Base-by-base conservation (phyloP, 169 alveolate species). In the Pseudocohnilembus persalinus region DNA sequence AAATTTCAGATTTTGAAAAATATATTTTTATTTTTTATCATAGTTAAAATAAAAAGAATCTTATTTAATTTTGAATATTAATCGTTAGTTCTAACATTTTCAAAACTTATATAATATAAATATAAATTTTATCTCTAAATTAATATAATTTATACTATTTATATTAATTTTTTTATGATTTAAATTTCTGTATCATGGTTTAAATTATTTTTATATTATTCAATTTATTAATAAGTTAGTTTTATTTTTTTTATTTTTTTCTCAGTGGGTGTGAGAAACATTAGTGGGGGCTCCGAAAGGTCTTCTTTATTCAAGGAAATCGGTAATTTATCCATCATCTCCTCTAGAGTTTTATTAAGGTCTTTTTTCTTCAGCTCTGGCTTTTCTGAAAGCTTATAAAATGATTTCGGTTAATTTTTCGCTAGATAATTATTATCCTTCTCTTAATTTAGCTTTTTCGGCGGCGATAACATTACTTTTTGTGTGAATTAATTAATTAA, bases 241-340 rank as follows among this genome's bases (percentile, higher is more conserved):
- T n/a, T n/a, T n/a, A n/a, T n/a, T n/a, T n/a, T n/a, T n/a, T n/a
- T n/a, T n/a, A n/a, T n/a, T n/a, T n/a, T n/a, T n/a, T n/a, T n/a
- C n/a, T 86, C 90, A 86, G 75, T 86, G 90, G 33, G 90, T 86
- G 35, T 78, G 87, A 63, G 85, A 73, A 30, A 73, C 28, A 29
- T 33, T 63, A n/a, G 74, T 86, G 27, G 90, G 90, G 31, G 83
- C 85, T 25, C 33, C 84, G 35, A 81, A 86, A 11, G 90, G 90
- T 86, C 90, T 79, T 74, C 87, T 81, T 75, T 80, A 65, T 81
- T 86, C 90, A n/a, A 86, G 74, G 81, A 31, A 86, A 73, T 86
- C 90, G 75, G 74, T 78, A 63, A 86, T 75, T 73, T 86, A 79
- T 15, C 90, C 90, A 80, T 86, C 87, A 31, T 68, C 80, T 29